Evolutionary conservation across 2,329 filamentous ascomycete species (phyloP).

Genomic region (Aspergillus pseudotamarii): DNA sequence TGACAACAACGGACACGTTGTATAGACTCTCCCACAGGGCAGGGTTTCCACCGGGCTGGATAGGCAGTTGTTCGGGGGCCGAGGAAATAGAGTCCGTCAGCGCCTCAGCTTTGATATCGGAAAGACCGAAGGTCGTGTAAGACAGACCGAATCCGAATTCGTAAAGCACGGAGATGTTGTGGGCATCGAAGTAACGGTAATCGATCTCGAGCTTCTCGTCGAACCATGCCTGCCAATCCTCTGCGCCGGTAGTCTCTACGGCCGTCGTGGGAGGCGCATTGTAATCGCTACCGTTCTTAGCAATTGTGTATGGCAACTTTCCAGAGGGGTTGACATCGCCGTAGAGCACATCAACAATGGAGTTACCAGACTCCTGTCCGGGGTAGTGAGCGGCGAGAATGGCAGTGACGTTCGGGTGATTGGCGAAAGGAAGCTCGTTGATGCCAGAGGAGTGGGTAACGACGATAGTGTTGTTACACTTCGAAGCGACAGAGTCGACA

Average conservation of each 20-base stretch:
- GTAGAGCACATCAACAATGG: conserved; percentile 80
- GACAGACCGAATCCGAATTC: conserved; percentile 64
- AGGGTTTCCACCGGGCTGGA: conserved; percentile 48
- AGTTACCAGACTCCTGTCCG: conserved; percentile 80
- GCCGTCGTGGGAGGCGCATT: conserved; percentile 41
- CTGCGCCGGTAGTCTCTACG: conserved; percentile 31
- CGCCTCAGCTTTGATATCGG: conserved; percentile 66
- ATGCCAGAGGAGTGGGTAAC: conserved; percentile 76
- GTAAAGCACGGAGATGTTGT: conserved; percentile 22
- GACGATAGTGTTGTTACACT: conserved; percentile 81
- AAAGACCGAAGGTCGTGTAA: conserved; percentile 70
- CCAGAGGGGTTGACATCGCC: conserved; percentile 76
- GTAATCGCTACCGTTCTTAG: conserved; percentile 67
- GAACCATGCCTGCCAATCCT: background rate
- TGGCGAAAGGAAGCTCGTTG: conserved; percentile 67
- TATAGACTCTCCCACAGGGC: conserved; percentile 18
- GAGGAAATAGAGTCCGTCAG: conserved; percentile 54
- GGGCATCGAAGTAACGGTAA: conserved; percentile 27
- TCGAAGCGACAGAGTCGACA: conserved; percentile 72
- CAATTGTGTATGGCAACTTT: conserved; percentile 81
- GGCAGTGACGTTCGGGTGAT: conserved; percentile 77
- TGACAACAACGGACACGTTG: conserved; percentile 60
- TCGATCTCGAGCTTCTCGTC: conserved; percentile 23
- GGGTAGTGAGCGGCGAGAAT: conserved; percentile 82
- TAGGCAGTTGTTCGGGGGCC: conserved; percentile 43